phyloP scores from a whole-genome alignment of 1,284 basidiomycete species.

The Microbotryomycetes sp. region DNA sequence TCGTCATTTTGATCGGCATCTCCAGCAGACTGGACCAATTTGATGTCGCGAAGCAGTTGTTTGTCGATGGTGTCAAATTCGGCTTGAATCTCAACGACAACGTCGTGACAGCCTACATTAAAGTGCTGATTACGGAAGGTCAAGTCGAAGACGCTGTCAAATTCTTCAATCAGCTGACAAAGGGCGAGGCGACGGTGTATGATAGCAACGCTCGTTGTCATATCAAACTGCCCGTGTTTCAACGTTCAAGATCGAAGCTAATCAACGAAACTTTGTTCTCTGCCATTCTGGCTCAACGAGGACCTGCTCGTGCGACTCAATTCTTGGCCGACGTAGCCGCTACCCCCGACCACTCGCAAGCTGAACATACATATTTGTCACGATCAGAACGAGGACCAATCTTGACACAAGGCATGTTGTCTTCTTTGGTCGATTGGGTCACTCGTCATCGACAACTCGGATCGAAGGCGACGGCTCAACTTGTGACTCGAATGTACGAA shows the following conservation, averaged over 20 bases:
- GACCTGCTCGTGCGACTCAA: slow-evolving; percentile 12
- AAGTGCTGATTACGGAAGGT: slow-evolving; percentile 7
- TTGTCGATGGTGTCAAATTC: slow-evolving; percentile 1
- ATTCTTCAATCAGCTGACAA: slow-evolving; percentile 10
- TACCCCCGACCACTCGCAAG: not conserved
- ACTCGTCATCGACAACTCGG: slow-evolving; percentile 5
- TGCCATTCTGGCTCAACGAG: slow-evolving; percentile 14
- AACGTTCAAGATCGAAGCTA: not conserved
- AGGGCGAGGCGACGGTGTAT: slow-evolving; percentile 1
- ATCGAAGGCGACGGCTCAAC: not conserved
- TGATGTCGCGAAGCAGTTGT: slow-evolving; percentile 13
- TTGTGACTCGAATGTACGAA: slow-evolving; percentile 14
- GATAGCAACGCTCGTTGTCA: not conserved
- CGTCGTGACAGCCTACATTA: slow-evolving; percentile 11
- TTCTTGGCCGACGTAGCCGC: slow-evolving; percentile 7
- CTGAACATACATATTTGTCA: not conserved
- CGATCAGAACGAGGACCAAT: too few relatives aligned
- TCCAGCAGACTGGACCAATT: slow-evolving; percentile 4
- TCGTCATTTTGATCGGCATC: slow-evolving; percentile 18
- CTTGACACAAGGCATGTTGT: slow-evolving; percentile 22
- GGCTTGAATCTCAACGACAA: slow-evolving; percentile 6
- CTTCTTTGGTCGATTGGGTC: slow-evolving; percentile 18
- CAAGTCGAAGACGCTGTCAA: slow-evolving; percentile 11
- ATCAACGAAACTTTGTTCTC: slow-evolving; percentile 18
- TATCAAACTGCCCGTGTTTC: not conserved